Evolutionary conservation across 1,284 basidiomycete genomes (phyloP), one percentile per base, ranked within the genome.

Genomic region (Ganoderma resinaceum): DNA sequence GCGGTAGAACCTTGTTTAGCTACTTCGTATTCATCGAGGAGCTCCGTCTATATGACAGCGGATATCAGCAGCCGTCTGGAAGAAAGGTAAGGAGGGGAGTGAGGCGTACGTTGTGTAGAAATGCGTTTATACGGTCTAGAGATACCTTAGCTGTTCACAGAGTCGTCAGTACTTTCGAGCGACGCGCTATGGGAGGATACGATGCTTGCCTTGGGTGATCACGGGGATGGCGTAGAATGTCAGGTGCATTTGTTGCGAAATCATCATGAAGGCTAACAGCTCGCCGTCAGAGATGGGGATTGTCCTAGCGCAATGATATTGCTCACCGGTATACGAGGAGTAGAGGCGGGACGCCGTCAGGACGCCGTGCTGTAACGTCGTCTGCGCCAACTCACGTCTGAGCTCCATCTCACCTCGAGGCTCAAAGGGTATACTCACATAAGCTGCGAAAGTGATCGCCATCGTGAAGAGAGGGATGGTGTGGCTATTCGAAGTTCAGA

Each of bases 381-480:
- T 75, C 23, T 67, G 75, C 77, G 37, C 71, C 16, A 31, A 31
- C 11, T 49, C 11, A 26, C 20, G 11, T 14, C 26, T 12, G 8
- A 26, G 23, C 26, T 26, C 0, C 46, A 9, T 26, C 46, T 49
- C 46, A 11, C 46, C 26, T 26, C 23, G 5, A 20, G 2, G 14
- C 5, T 49, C 12, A 14, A 14, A 12, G 46, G 46, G 9, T 49
- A 12, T 11, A 49, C 77, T 55, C 60, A 79, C 78, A 72, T 86
- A 91, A 46, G 87, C 84, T 6, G 85, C 84, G 73, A 89, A 93
- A 0, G 91, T 91, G 35, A 84, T 83, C 40, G 87, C 78, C 86
- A 93, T 93, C 3, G 87, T 89, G 58, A 89, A 71, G 2, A 91
- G 80, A 0, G 92, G 91, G 38, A 92, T 86, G 46, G 87, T 66